A percentile compares a stretch with the other conserved stretches of the same genome.
These are phyloP conservation scores for Coemansia sp. DNA, from an alignment of 192 early-diverging fungal species.

Conservation along the genomic window DNA sequence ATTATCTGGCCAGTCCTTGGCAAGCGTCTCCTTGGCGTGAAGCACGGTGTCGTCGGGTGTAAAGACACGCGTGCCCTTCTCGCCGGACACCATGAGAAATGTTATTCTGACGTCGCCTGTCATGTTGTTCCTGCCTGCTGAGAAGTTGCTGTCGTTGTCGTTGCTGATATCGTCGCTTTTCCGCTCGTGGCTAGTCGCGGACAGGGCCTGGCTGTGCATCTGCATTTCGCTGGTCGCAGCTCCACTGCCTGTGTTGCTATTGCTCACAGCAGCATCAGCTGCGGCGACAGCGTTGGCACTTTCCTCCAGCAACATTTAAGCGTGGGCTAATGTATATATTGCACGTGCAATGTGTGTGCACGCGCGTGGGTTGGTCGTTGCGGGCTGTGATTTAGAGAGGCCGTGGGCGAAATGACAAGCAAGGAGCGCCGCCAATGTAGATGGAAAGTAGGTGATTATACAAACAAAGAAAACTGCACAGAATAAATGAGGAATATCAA, in stretches of 20 bases:
- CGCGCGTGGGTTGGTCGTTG: no score
- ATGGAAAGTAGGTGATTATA: no score
- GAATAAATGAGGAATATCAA: no score
- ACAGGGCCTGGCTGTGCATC: constrained; percentile 1
- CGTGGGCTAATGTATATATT: no score
- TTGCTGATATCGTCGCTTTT: constrained; percentile 8
- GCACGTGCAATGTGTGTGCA: no score
- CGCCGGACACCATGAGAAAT: constrained; percentile 34
- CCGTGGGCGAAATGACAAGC: no score
- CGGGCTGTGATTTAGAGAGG: no score
- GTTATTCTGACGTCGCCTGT: constrained; percentile 20
- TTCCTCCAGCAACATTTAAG: background rate
- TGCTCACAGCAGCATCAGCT: no score
- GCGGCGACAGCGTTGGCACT: background rate
- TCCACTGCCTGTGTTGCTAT: background rate
- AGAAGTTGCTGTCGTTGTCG: constrained; percentile 8
- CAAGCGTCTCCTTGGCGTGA: constrained; percentile 31
- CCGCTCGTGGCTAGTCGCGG: background rate
- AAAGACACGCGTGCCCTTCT: constrained; percentile 18
- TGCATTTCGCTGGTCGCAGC: background rate
- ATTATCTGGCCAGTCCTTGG: constrained; percentile 34
- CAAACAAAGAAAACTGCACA: no score
- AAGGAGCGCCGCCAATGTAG: no score
- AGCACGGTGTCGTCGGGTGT: constrained; percentile 23
- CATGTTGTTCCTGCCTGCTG: background rate